A percentile compares a stretch with the other conserved stretches of the same genome.
Evolutionary conservation across 225 moss, liverwort and hornwort species (phyloP).

Genomic region (Polytrichum commune): DNA sequence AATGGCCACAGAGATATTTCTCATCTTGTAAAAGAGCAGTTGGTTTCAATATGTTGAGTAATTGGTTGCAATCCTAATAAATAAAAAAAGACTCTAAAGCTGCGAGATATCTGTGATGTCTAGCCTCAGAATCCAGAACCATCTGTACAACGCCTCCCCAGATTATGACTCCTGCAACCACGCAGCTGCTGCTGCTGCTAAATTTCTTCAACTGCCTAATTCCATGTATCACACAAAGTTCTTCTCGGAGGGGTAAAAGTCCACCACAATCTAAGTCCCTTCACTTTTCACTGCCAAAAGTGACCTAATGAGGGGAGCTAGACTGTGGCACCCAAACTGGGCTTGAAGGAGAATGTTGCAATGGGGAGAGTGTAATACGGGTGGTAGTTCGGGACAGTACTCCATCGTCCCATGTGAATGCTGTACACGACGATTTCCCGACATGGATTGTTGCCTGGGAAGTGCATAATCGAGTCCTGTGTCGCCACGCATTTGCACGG

Average conservation of each 20-base stretch:
- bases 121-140: slow-evolving; percentile 1
- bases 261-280: slow-evolving; percentile 7
- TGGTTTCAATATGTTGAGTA: slow-evolving; percentile 3
- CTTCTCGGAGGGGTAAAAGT: not conserved
- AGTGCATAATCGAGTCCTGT: slow-evolving; percentile 15
- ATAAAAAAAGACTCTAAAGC: no score
- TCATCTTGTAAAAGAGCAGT: not conserved
- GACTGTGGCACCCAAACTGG: slow-evolving; percentile 10
- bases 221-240: not conserved
- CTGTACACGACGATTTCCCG: slow-evolving; percentile 19
- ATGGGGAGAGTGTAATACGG: slow-evolving; percentile 20
- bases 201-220: not conserved
- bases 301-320: slow-evolving; percentile 6
- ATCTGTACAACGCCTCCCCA: slow-evolving; percentile 3
- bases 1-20: not conserved
- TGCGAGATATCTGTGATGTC: not conserved
- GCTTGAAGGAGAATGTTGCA: slow-evolving; percentile 17
- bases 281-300: not conserved
- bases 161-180: not conserved
- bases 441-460: slow-evolving; percentile 12
- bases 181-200: no score
- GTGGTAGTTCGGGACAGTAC: slow-evolving; percentile 17
- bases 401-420: slow-evolving; percentile 10
- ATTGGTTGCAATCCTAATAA: not conserved
- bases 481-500: slow-evolving; percentile 19